Evolutionary conservation across 495 filamentous ascomycete species (phyloP).

Genomic region (Trichoderma orchidacearum): DNA sequence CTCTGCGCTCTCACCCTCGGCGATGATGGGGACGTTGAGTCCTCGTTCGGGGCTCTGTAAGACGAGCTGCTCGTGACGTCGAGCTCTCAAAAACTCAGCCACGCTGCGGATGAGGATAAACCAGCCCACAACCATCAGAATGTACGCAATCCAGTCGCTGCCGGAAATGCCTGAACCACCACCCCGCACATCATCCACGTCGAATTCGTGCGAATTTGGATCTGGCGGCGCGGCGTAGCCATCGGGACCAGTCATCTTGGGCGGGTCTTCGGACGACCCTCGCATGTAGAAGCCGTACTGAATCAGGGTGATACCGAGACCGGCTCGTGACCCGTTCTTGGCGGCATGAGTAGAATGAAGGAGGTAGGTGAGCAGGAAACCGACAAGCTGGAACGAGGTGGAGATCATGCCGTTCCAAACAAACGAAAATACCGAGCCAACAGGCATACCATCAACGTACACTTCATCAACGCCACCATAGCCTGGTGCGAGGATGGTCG

Average conservation of each 20-base stretch:
- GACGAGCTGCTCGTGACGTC: constrained; percentile 84
- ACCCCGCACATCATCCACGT: constrained; percentile 48
- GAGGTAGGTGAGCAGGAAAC: constrained; percentile 95
- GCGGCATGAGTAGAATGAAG: constrained; percentile 95
- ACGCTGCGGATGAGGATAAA: constrained; percentile 87
- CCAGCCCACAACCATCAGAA: constrained; percentile 96
- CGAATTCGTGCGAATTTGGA: constrained; percentile 83
- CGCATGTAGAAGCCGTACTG: constrained; percentile 96
- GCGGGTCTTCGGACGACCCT: constrained; percentile 21
- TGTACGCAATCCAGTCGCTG: constrained; percentile 83
- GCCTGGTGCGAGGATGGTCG: constrained; percentile 88
- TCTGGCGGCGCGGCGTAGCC: constrained; percentile 56
- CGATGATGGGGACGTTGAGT: constrained; percentile 73
- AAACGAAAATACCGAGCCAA: constrained; percentile 90
- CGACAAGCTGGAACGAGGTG: constrained; percentile 94
- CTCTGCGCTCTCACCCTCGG: constrained; percentile 73
- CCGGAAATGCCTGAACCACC: constrained; percentile 41
- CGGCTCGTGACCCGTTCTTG: constrained; percentile 90
- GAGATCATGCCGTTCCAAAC: constrained; percentile 98
- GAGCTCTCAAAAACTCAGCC: constrained; percentile 73
- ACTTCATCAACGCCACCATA: constrained; percentile 75
- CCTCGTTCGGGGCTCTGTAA: constrained; percentile 89
- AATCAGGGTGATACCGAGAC: constrained; percentile 89
- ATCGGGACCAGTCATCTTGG: constrained; percentile 33
- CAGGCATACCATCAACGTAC: constrained; percentile 89